Percentiles rank a stretch among this genome's conserved stretches.
Evolutionary conservation across 2,329 filamentous ascomycete species (phyloP).

Genomic region (Arthrinium puccinioides): DNA sequence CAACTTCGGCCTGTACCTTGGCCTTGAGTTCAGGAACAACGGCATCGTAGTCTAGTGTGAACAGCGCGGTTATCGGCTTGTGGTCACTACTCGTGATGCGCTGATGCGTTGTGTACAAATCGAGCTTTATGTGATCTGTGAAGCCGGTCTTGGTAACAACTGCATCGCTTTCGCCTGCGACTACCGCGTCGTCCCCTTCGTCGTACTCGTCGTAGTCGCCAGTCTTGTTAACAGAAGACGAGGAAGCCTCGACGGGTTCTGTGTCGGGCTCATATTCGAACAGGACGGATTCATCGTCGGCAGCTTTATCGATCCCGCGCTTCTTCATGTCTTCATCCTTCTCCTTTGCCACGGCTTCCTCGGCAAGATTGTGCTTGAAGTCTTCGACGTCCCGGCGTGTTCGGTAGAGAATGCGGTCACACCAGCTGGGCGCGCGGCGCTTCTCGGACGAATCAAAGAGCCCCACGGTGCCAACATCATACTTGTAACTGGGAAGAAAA

Average conservation of each 20-base stretch:
- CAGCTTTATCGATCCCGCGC: slow-evolving; percentile 65
- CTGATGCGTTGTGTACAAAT: slow-evolving; percentile 81
- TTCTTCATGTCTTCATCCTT: slow-evolving; percentile 82
- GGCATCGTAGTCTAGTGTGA: slow-evolving; percentile 77
- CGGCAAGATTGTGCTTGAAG: slow-evolving; percentile 53
- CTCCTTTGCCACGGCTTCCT: slow-evolving; percentile 60
- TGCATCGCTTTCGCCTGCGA: slow-evolving; percentile 35
- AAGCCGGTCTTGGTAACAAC: slow-evolving; percentile 52
- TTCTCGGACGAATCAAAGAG: slow-evolving; percentile 96
- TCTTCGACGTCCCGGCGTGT: slow-evolving; percentile 63
- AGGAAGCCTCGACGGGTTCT: slow-evolving; percentile 51
- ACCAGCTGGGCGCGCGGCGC: slow-evolving; percentile 88
- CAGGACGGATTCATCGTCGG: slow-evolving; percentile 72
- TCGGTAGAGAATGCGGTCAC: slow-evolving; percentile 84
- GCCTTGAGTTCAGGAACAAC: slow-evolving; percentile 81
- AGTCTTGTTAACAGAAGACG: slow-evolving; percentile 26
- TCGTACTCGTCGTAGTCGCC: slow-evolving; percentile 17
- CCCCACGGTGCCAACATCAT: slow-evolving; percentile 87
- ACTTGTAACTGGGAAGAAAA: slow-evolving; percentile 95
- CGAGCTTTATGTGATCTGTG: slow-evolving; percentile 45
- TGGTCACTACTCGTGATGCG: slow-evolving; percentile 89
- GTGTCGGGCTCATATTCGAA: slow-evolving; percentile 86
- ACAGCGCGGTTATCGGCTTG: slow-evolving; percentile 81
- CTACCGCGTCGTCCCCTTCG: slow-evolving; percentile 33
- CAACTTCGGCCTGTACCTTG: slow-evolving; percentile 78